These are phyloP conservation scores for Neurospora africana DNA, from an alignment of 495 filamentous ascomycete genomes.

Conservation along the genomic window DNA sequence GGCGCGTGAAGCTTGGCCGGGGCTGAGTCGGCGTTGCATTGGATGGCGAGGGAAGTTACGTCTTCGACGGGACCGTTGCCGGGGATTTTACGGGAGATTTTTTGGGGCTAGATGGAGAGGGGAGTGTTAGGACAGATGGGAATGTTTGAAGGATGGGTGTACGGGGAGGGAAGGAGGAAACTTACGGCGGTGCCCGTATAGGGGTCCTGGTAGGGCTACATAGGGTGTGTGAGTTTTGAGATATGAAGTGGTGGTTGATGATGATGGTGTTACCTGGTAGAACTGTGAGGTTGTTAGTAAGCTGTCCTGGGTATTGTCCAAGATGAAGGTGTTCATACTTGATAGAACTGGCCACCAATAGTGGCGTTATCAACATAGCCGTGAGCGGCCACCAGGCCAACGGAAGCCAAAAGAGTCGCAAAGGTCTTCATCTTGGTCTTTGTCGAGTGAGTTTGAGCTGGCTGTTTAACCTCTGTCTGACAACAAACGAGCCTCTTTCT, in stretches of 20 bases:
- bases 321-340: background rate
- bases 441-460: background rate
- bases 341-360: constrained; percentile 32
- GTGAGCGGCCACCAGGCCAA: constrained; percentile 48
- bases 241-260: background rate
- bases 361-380: constrained; percentile 47
- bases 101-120: constrained; percentile 11
- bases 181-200: constrained; percentile 28
- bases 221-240: background rate
- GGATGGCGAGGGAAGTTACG: constrained; percentile 32
- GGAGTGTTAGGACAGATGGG: background rate
- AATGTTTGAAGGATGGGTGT: no score
- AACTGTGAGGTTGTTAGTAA: constrained; percentile 8
- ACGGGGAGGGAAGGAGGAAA: background rate
- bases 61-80: constrained; percentile 43
- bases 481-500: background rate
- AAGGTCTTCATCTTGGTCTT: constrained; percentile 21
- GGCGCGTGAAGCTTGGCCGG: constrained; percentile 44
- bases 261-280: constrained; percentile 8
- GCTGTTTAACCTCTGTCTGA: background rate
- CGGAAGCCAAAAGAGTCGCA: constrained; percentile 34
- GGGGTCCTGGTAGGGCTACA: constrained; percentile 36
- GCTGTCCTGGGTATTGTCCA: background rate
- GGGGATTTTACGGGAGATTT: constrained; percentile 37
- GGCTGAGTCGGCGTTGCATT: constrained; percentile 37